Base-by-base conservation (phyloP, 2,329 filamentous ascomycete genomes). In the Scedosporium apiospermum region DNA sequence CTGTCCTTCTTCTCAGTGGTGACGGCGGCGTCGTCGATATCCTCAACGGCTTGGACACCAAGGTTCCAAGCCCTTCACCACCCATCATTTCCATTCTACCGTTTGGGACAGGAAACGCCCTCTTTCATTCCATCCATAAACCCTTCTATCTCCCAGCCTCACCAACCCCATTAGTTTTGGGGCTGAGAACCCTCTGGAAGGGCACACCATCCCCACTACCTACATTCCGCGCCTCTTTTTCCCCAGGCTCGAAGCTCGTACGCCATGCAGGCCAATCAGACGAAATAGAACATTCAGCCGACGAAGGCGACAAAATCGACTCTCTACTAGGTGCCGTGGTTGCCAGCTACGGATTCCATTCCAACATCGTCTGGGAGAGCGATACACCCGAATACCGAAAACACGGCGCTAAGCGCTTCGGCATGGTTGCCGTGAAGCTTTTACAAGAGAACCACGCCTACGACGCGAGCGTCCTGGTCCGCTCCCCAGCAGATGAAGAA, bases 291-390 rank as follows among this genome's bases (percentile, higher is more conserved):
- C 26, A 27, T 7, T 57, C 59, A 26, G 38, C 59, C 3, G 59
- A 67, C 3, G 63, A 66, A 6, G 59, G 70, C 6, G 64, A 68
- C 2, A 72, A 73, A 58, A 73, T 79, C 4, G 69, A 71, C 0
- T 71, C 74, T 57, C 77, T 88, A 26, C 83, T 89, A 68, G 93
- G 91, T 27, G 89, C 88, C 26, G 91, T 97, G 23, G 93, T 98
- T 1, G 88, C 88, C 55, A 95, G 89, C 72, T 96, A 96, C 82
- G 93, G 90, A 21, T 86, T 98, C 69, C 93, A 98, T 70, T 90
- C 93, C 34, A 87, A 88, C 51, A 81, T 98, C 3, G 91, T 98
- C 23, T 92, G 90, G 68, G 92, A 97, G 76, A 95, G 90, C 73
- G 93, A 98, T 73, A 96, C 93, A 0, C 78, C 84, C 0, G 88